These are phyloP conservation scores for Metrosideros polymorpha DNA, from an alignment of 441 rosid genomes.

Conservation along the genomic window DNA sequence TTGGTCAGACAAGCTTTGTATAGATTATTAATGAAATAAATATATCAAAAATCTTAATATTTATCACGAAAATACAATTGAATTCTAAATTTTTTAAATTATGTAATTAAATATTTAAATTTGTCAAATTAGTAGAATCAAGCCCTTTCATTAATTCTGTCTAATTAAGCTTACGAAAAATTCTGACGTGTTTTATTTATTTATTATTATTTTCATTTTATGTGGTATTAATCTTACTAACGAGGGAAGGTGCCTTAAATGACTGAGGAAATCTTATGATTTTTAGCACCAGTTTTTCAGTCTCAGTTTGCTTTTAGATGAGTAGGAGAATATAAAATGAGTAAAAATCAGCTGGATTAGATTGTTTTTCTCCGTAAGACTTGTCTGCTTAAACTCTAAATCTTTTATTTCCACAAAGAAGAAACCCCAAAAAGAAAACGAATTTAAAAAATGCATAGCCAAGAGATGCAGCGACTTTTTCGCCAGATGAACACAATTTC, in stretches of 20 bases:
- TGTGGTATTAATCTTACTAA: not conserved
- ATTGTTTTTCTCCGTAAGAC: not conserved
- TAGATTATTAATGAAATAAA: not conserved
- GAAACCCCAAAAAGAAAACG: not conserved
- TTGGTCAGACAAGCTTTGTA: not conserved
- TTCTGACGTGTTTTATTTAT: fast-evolving
- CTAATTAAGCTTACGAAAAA: not conserved
- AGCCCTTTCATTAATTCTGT: not conserved
- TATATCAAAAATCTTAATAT: not conserved
- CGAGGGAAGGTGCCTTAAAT: fast-evolving
- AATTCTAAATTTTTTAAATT: not conserved
- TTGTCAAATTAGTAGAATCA: not conserved
- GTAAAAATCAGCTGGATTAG: not conserved
- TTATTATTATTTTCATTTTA: not conserved
- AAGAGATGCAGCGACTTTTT: not conserved
- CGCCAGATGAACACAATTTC: not conserved
- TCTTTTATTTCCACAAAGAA: not conserved
- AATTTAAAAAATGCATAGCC: not conserved
- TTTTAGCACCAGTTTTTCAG: not conserved
- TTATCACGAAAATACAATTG: fast-evolving
- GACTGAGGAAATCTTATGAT: not conserved
- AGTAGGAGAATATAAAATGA: not conserved
- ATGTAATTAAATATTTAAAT: not conserved
- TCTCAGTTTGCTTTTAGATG: not conserved
- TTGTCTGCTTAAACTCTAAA: not conserved